Evolutionary conservation across 768 basidiomycete species (phyloP), one percentile per base, ranked within the genome.

Genomic region (Jaapia argillacea): DNA sequence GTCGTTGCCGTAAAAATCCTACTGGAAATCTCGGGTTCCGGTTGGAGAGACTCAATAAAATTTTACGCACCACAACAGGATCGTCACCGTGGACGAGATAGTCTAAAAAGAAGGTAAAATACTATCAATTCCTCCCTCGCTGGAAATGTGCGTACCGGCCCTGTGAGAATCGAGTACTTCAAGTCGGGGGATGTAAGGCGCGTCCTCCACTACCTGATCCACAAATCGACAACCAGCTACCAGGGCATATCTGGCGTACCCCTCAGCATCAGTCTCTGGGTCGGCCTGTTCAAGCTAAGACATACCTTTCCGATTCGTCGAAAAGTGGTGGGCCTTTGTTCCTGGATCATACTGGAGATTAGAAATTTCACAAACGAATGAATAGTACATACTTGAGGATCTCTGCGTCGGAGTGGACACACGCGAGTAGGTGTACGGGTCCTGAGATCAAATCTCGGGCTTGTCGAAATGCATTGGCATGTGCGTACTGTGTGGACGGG

Each of bases 281-380:
- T 21, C 23, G n/a, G n/a, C n/a, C n/a, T n/a, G n/a, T n/a, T n/a
- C n/a, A n/a, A n/a, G n/a, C n/a, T n/a, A n/a, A n/a, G 13, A 18
- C 16, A 40, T 22, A 51, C 49, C 49, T 23, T 42, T 51, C 49
- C 25, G 26, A 28, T 35, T 51, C 43, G 28, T 41, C 49, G 39
- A 51, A 51, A 6, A 51, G 47, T 3, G 49, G 43, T n/a, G 49
- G 49, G 12, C 49, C 49, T 42, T 51, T 51, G 26, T 48, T 48
- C 33, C 49, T 51, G 26, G 14, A 22, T 13, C 12, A 6, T 16
- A 23, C 16, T 28, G 40, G 25, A 21, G 40, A 26, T 16, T 10
- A 33, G 16, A 33, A 16, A 33, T 10, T 10, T 16, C 28, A 33
- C 16, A 10, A 10, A 33, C 10, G 13, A 13, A 6, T 12, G 26